Conservation (phyloP, 1,139 yeast genomes). For the Pichia inconspicua region DNA sequence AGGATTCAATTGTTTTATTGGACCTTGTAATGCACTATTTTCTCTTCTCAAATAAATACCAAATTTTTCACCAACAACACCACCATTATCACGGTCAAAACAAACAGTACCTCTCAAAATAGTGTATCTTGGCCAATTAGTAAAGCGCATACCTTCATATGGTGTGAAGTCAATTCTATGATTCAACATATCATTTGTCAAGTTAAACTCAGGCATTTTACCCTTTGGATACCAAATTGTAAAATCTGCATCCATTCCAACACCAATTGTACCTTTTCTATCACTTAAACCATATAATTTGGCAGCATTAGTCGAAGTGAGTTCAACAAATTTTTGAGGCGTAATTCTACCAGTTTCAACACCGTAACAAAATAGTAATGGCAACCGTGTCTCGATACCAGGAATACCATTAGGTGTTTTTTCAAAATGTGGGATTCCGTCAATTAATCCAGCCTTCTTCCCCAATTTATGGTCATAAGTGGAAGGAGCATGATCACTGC, state of each 20-base stretch:
- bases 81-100: slow-evolving; percentile 32
- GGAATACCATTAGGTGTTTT: slow-evolving; percentile 40
- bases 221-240: slow-evolving; percentile 64
- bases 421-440: slow-evolving; percentile 28
- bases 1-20: slow-evolving; percentile 3
- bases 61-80: slow-evolving; percentile 17
- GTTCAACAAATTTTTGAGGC: slow-evolving; percentile 33
- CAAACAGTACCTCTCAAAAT: slow-evolving; percentile 33
- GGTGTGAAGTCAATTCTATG: slow-evolving; percentile 42
- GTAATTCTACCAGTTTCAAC: slow-evolving; percentile 35
- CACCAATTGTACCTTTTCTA: slow-evolving; percentile 58
- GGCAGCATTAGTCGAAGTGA: slow-evolving; percentile 32
- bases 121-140: slow-evolving; percentile 42
- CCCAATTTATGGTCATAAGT: slow-evolving; percentile 34
- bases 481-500: slow-evolving; percentile 43
- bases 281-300: slow-evolving; percentile 68
- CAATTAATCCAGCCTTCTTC: slow-evolving; percentile 32
- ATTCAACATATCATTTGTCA: slow-evolving; percentile 33
- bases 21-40: slow-evolving; percentile 9
- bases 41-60: slow-evolving; percentile 29
- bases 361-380: slow-evolving; percentile 36
- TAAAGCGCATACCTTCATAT: slow-evolving; percentile 35
- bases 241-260: slow-evolving; percentile 80
- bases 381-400: slow-evolving; percentile 41
- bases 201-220: slow-evolving; percentile 26